Base-by-base conservation (phyloP, 2,329 filamentous ascomycete genomes). In the Penicillium fuscoglaucum region DNA sequence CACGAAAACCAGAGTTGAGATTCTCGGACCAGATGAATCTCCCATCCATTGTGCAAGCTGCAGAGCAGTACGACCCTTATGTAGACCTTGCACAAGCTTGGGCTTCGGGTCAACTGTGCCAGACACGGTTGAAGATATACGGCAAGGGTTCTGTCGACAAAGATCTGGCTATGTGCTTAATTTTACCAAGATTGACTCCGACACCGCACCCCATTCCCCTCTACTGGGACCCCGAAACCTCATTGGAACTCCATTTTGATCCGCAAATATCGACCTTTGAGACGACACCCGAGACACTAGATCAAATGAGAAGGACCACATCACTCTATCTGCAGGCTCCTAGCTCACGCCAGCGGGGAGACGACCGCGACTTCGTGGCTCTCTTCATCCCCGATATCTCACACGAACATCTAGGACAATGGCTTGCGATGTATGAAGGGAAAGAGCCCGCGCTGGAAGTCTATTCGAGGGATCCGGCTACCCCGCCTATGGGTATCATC, bases 301-400 rank as follows among this genome's bases (percentile, higher is more conserved):
- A 66, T 17, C 46, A 61, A 24, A 66, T 70, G 54, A 73, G 78
- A 10, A 72, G 79, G 2, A 64, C 59, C 17, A 74, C 71, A 0
- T 60, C 60, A 0, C 49, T 72, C 9, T 71, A 70, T 44, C 58
- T 74, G 3, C 66, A 70, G 39, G 67, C 68, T 1, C 65, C 64
- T 0, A 61, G 58, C 7, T 63, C 65, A 1, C 59, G 57, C 3
- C 31, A 41, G 5, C 45, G 50, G 3, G 39, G 19, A 12, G 17
- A 44, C 1, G 55, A 62, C 1, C 54, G 58, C 33, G 71, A 73
- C 41, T 74, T 62, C 50, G 61, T 72, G 13, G 57, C 62, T 4
- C 65, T 73, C 6, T 74, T 74, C 44, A 59, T 62, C 0, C 72
- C 71, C 0, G 57, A 60, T 15, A 44, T 72, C 17, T 55, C 60